These are phyloP conservation scores for Spergularia azorica DNA, from an alignment of 179 eudicot genomes.

Conservation along the genomic window DNA sequence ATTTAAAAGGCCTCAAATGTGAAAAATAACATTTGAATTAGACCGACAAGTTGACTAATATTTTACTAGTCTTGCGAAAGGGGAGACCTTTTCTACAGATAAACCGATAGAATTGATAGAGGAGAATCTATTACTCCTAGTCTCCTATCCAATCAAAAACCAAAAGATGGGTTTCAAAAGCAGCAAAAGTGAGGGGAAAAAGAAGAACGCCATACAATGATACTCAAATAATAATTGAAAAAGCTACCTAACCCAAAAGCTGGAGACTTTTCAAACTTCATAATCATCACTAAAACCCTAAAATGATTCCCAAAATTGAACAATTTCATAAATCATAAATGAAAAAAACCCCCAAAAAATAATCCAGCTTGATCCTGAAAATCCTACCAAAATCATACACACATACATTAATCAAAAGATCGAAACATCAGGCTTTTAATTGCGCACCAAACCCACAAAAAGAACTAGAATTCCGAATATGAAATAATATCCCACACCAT, in stretches of 20 bases:
- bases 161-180: constrained; percentile 5
- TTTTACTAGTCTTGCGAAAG: not conserved
- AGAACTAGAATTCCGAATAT: not conserved
- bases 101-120: not conserved
- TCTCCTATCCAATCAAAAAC: not conserved
- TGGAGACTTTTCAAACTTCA: not conserved
- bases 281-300: constrained; percentile 14
- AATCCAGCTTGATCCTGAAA: not conserved
- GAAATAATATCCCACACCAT: not conserved
- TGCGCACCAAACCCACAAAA: not conserved
- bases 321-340: not conserved
- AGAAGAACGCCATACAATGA: not conserved
- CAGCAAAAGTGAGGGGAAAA: not conserved
- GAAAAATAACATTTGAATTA: not conserved
- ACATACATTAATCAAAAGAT: not conserved
- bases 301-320: not conserved
- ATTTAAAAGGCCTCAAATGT: not conserved
- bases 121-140: not conserved
- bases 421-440: not conserved
- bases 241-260: constrained; percentile 19
- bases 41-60: not conserved
- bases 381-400: not conserved
- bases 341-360: not conserved
- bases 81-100: not conserved
- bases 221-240: not conserved